Evolutionary conservation across 2,329 filamentous ascomycete genomes (phyloP).

Genomic region (Pseudonectria foliicola): DNA sequence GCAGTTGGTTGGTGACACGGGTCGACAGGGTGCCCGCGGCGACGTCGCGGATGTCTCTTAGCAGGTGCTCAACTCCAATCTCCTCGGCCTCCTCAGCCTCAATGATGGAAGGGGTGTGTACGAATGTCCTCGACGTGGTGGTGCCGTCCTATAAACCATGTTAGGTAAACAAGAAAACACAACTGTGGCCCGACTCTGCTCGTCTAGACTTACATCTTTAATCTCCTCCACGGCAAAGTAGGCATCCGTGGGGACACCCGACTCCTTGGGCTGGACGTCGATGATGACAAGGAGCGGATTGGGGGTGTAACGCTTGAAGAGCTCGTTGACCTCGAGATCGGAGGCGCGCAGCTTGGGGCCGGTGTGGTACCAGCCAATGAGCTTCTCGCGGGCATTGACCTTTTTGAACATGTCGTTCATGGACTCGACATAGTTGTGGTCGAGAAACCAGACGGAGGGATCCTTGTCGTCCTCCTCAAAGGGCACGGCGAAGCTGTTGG

Average conservation of each 20-base stretch:
- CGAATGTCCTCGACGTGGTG: slow-evolving; percentile 93
- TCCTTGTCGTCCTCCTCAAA: slow-evolving; percentile 99
- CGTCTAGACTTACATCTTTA: slow-evolving; percentile 92
- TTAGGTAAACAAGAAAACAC: no score
- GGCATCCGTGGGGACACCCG: slow-evolving; percentile 93
- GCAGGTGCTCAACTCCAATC: slow-evolving; percentile 94
- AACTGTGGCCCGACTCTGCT: no score
- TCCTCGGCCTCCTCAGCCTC: slow-evolving; percentile 98
- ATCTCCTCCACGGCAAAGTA: slow-evolving; percentile 99
- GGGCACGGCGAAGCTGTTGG: slow-evolving; percentile 99
- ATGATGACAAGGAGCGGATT: slow-evolving; percentile 96
- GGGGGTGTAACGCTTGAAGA: slow-evolving; percentile 98
- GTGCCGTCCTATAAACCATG: slow-evolving; percentile 72
- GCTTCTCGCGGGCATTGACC: slow-evolving; percentile 96
- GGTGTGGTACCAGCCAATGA: slow-evolving; percentile 99
- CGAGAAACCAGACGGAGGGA: slow-evolving; percentile 96
- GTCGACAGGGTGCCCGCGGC: slow-evolving; percentile 95
- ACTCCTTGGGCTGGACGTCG: slow-evolving; percentile 96
- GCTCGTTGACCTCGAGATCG: slow-evolving; percentile 97
- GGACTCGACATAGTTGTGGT: slow-evolving; percentile 98
- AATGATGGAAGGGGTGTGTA: slow-evolving; percentile 96
- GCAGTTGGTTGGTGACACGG: slow-evolving; percentile 93
- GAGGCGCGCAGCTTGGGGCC: slow-evolving; percentile 94
- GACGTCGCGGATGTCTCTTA: slow-evolving; percentile 96
- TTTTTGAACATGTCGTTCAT: slow-evolving; percentile 99